Base-by-base conservation (phyloP, 2,329 filamentous ascomycete species). In the Macrophomina pseudophaseolina region DNA sequence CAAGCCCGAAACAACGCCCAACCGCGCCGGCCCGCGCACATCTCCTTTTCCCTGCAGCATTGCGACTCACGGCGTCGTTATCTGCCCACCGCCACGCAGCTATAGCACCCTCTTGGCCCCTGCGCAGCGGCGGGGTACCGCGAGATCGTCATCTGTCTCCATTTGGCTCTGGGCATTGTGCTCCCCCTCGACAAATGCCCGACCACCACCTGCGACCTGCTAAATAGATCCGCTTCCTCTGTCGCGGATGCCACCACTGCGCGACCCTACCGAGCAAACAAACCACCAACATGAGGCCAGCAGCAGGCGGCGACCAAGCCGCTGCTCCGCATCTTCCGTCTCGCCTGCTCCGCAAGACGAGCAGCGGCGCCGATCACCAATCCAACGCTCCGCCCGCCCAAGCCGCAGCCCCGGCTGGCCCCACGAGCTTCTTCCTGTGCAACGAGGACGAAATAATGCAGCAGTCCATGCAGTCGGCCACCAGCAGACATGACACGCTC, bases 371-470 rank as follows among this genome's bases (percentile, higher is more conserved):
- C 38, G 49, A 60, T 62, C 58, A 62, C 42, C 42, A 18, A 42
- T 62, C 58, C 54, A 44, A 5, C 58, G 42, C 58, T 51, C 30
- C 44, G 42, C 32, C 42, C n/a, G 42, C 12, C 49, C 23, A 74
- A 71, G 70, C 54, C 32, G 74, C 72, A 70, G 72, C 74, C 66
- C 74, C 72, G 71, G 71, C 74, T 66, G 78, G 79, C 68, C 85
- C 86, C 49, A 85, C 85, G 60, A 85, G 85, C 62, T 89, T 88
- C 80, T 88, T 89, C 75, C 79, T 90, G 68, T 80, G 83, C 68
- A 86, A 83, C 69, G 85, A 84, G 71, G 79, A 81, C 67, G 82
- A 85, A 63, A 75, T 23, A 23, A 23, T 84, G 71, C 80, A 85
- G 68, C 74, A 75, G 32, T 76, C 76, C 46, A 44, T 54, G 48